Conservation (phyloP, 2,329 filamentous ascomycete genomes). For the Hysterium pulicare region DNA sequence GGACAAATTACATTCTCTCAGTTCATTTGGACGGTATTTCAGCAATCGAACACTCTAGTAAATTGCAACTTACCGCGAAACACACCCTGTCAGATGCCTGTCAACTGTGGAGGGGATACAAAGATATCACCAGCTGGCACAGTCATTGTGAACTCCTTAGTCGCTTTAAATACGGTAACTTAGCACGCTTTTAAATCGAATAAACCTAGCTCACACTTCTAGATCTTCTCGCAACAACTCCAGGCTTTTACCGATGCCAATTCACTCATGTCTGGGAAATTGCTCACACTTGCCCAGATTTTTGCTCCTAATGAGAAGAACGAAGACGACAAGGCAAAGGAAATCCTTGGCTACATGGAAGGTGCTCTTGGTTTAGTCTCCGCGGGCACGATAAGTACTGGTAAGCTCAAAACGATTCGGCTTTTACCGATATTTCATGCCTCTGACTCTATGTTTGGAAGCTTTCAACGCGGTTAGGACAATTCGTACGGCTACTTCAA, state of each 20-base stretch:
- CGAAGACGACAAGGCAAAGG: background rate
- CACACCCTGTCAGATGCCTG: background rate
- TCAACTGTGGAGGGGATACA: background rate
- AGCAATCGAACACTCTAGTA: background rate
- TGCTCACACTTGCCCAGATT: background rate
- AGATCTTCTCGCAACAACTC: background rate
- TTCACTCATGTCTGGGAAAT: background rate
- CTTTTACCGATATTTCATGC: background rate
- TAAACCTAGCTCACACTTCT: background rate
- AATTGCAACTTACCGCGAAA: background rate
- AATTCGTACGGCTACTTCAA: background rate
- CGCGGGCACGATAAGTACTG: background rate
- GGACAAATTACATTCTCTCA: background rate
- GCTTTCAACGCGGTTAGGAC: background rate
- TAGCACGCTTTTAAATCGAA: background rate
- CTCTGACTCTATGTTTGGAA: background rate
- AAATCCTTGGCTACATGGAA: background rate
- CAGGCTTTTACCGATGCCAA: background rate
- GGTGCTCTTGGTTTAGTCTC: background rate
- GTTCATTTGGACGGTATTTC: background rate
- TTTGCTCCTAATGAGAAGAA: background rate
- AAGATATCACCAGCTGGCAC: background rate
- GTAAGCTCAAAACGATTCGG: background rate
- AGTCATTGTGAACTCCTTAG: background rate
- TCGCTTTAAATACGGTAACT: background rate